Conservation (phyloP, 345 rosid species). For the Populus simonii region DNA sequence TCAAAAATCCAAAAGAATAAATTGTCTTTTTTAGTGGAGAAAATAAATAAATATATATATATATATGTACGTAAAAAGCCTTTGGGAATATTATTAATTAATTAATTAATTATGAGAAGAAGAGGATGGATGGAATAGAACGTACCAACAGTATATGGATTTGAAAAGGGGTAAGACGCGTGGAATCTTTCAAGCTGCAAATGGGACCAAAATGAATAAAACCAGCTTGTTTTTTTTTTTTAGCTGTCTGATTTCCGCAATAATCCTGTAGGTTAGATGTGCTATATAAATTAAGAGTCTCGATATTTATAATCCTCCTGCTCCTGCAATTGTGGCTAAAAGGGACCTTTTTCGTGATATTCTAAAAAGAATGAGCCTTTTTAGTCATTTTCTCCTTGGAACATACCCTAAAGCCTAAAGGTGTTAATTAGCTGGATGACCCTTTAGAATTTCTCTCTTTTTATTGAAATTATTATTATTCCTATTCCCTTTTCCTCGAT, state of each 20-base stretch:
- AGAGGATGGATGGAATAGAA: background rate
- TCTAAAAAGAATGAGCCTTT: constrained; percentile 45
- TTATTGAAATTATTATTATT: background rate
- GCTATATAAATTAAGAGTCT: background rate
- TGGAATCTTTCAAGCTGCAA: constrained; percentile 17
- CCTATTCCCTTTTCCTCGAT: background rate
- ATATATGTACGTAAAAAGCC: too few species aligned
- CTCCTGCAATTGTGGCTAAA: constrained; percentile 43
- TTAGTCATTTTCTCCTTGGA: constrained; percentile 46
- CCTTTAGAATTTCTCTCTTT: constrained; percentile 6
- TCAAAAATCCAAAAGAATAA: background rate
- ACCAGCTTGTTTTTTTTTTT: background rate
- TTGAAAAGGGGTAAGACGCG: constrained; percentile 14
- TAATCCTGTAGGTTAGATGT: background rate
- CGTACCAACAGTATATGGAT: background rate
- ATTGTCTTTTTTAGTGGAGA: too few species aligned
- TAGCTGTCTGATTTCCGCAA: constrained; percentile 24
- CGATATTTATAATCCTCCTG: background rate
- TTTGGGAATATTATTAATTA: too few species aligned
- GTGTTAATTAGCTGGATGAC: constrained; percentile 41
- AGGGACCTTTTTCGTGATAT: constrained; percentile 66
- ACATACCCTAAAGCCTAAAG: constrained; percentile 63
- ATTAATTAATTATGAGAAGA: background rate
- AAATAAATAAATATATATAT: too few species aligned
- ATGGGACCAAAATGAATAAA: constrained; percentile 16